A percentile compares a stretch with the other conserved stretches of the same genome.
Conservation (phyloP, 805 yeast species). For the Alloascoidea hylecoeti region DNA sequence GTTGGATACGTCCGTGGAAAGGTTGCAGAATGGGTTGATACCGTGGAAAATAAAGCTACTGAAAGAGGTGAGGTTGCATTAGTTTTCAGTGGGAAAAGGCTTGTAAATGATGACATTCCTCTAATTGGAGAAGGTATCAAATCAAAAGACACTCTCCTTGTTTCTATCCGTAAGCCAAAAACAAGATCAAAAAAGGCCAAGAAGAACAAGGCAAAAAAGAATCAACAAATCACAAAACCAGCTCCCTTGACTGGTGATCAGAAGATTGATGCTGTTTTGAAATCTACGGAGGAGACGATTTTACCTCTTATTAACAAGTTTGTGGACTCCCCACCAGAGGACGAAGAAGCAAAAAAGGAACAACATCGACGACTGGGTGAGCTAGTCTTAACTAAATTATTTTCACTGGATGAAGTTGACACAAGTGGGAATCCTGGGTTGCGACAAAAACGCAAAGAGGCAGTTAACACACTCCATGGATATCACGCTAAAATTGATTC, state of each 20-base stretch:
- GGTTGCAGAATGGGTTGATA: not conserved
- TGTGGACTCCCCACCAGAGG: slow-evolving; percentile 1
- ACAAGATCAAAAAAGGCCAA: not conserved
- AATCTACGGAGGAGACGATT: slow-evolving; percentile 1
- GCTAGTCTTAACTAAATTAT: slow-evolving; percentile 8
- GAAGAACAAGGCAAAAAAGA: not conserved
- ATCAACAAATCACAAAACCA: not conserved
- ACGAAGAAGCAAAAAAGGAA: slow-evolving; percentile 1
- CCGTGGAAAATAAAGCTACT: not conserved
- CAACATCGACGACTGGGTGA: slow-evolving; percentile 6
- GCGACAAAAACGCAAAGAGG: slow-evolving; percentile 11
- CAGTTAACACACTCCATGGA: slow-evolving; percentile 11
- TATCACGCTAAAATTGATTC: slow-evolving; percentile 11
- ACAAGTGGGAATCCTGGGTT: slow-evolving; percentile 12
- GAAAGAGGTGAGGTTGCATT: slow-evolving; percentile 5
- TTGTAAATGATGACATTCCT: slow-evolving; percentile 7
- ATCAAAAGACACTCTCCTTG: slow-evolving; percentile 5
- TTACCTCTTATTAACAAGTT: slow-evolving; percentile 5
- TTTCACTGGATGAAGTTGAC: slow-evolving; percentile 4
- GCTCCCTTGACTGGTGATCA: slow-evolving; percentile 1
- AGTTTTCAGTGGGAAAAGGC: slow-evolving; percentile 10
- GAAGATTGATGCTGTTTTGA: slow-evolving; percentile 3
- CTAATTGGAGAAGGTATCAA: slow-evolving; percentile 3
- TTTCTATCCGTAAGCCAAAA: not conserved
- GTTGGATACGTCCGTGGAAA: not conserved